Evolutionary conservation across 352 stramenopile species (phyloP).

Genomic region (Pythium rishiriense): DNA sequence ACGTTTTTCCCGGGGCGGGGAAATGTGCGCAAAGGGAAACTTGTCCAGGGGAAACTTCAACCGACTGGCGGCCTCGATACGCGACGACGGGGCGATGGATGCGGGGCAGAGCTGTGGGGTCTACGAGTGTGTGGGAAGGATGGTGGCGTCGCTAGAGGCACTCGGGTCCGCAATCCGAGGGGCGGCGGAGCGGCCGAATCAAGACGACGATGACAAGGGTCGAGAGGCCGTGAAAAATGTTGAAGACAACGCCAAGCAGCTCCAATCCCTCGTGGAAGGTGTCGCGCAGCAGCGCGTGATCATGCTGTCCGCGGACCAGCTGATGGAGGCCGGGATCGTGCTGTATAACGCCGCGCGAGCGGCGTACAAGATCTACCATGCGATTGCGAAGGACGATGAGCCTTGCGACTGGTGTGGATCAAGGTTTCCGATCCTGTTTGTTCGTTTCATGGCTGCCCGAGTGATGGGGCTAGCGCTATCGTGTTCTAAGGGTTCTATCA

Average conservation of each 20-base stretch:
- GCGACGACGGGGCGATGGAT: slow-evolving; percentile 5
- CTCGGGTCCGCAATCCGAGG: background rate
- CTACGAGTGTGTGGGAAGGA: slow-evolving; percentile 9
- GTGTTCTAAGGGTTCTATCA: slow-evolving; percentile 25
- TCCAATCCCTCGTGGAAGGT: slow-evolving; percentile 34
- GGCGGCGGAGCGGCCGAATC: background rate
- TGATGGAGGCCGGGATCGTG: slow-evolving; percentile 67
- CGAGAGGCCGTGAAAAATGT: background rate
- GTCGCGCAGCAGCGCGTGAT: slow-evolving; percentile 33
- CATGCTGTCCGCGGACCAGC: slow-evolving; percentile 25
- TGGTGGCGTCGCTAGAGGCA: slow-evolving; percentile 9
- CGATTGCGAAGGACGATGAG: slow-evolving; percentile 12
- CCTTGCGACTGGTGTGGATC: background rate
- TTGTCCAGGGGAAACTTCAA: background rate
- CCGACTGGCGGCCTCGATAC: background rate
- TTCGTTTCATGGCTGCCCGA: slow-evolving; percentile 59
- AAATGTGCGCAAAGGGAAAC: background rate
- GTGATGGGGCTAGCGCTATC: slow-evolving; percentile 59
- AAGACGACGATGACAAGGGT: background rate
- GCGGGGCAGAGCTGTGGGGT: background rate
- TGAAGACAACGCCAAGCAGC: slow-evolving; percentile 16
- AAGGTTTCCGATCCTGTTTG: slow-evolving; percentile 32
- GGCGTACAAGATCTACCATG: slow-evolving; percentile 41
- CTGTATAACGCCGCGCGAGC: slow-evolving; percentile 67
- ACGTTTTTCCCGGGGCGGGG: background rate